Conservation (phyloP, 257 asterid genomes). For the Osmanthus fragrans region DNA sequence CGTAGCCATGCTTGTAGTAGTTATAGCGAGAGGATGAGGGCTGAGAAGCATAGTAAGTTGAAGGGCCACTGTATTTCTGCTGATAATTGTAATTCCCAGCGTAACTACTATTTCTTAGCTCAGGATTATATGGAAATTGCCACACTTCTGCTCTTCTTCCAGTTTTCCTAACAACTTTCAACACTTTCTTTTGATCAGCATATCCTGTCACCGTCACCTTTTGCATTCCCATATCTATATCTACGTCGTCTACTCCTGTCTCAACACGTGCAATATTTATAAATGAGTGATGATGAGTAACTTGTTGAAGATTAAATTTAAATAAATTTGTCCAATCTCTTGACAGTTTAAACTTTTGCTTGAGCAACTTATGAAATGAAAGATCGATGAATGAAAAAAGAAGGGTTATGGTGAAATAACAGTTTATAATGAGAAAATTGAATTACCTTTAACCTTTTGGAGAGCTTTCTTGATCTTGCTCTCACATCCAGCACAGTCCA, state of each 20-base stretch:
- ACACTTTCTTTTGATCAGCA: constrained; percentile 68
- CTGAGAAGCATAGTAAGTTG: constrained; percentile 34
- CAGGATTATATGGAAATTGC: constrained; percentile 62
- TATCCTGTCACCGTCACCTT: constrained; percentile 74
- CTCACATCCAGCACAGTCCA: constrained; percentile 77
- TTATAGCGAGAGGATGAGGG: constrained; percentile 60
- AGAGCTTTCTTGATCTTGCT: constrained; percentile 65
- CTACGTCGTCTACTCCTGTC: constrained; percentile 68
- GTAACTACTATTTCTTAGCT: constrained; percentile 40
- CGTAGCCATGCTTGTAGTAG: constrained; percentile 77
- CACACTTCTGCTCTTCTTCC: constrained; percentile 75
- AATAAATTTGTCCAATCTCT: too few species aligned
- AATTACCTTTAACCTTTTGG: constrained; percentile 48
- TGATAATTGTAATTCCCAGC: constrained; percentile 35
- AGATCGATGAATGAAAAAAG: not conserved
- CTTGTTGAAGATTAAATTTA: too few species aligned
- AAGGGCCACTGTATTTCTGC: constrained; percentile 42
- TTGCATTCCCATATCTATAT: constrained; percentile 72
- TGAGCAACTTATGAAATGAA: not conserved
- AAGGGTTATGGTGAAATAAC: not conserved
- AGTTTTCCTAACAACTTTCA: constrained; percentile 57
- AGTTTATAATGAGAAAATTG: not conserved
- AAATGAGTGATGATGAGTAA: not conserved
- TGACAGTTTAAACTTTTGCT: too few species aligned
- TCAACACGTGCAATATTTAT: not conserved